phyloP scores from a whole-genome alignment of 2,329 filamentous ascomycete species.

The Beauveria asiatica region DNA sequence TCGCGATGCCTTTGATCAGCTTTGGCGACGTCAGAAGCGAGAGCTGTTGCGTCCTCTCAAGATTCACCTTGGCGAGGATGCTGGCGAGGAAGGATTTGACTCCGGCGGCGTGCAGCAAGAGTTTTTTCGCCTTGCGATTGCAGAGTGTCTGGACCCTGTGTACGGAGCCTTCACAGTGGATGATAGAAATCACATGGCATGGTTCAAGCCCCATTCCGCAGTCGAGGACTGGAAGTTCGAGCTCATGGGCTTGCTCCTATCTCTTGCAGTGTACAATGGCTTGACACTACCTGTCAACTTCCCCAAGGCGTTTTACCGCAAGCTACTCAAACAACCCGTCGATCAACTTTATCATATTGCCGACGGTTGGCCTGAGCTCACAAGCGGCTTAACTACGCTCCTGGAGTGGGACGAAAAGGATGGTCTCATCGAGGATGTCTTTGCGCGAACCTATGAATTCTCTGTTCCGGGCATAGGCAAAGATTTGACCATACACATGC shows the following conservation, averaged over 20 bases:
- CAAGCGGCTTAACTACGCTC: constrained; percentile 63
- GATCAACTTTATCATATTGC: constrained; percentile 66
- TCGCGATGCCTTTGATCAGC: constrained; percentile 70
- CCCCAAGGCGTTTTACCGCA: constrained; percentile 74
- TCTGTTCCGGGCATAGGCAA: constrained; percentile 53
- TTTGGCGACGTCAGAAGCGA: constrained; percentile 77
- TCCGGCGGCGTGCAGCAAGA: constrained; percentile 95
- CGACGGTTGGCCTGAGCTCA: constrained; percentile 81
- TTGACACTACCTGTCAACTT: constrained; percentile 86
- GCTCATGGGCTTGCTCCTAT: constrained; percentile 78
- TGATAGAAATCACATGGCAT: constrained; percentile 65
- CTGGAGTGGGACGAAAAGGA: constrained; percentile 68
- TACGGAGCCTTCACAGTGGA: constrained; percentile 79
- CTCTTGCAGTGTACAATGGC: constrained; percentile 86
- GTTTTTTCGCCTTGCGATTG: constrained; percentile 80
- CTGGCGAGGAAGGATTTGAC: constrained; percentile 82
- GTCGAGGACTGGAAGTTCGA: constrained; percentile 88
- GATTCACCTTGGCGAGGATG: constrained; percentile 73
- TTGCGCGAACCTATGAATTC: constrained; percentile 80
- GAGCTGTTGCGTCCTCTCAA: constrained; percentile 82
- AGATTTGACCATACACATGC: constrained; percentile 50
- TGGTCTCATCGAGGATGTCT: constrained; percentile 72
- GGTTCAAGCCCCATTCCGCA: constrained; percentile 76
- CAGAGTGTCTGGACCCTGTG: constrained; percentile 67
- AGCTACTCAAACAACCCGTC: constrained; percentile 62